Evolutionary conservation across 352 stramenopile species (phyloP).

Genomic region (Globisporangium barbulae): DNA sequence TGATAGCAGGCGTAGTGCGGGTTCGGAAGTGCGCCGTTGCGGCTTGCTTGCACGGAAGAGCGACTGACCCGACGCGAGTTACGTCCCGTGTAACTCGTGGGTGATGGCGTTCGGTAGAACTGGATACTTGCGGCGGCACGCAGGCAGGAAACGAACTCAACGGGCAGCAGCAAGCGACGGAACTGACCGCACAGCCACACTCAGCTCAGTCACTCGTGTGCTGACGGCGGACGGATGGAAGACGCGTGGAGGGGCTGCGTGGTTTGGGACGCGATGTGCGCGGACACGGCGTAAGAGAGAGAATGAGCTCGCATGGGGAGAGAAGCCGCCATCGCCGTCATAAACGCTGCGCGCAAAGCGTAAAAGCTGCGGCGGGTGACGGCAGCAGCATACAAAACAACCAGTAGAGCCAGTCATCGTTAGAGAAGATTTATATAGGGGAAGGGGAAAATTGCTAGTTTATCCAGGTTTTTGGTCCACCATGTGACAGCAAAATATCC

Average conservation of each 20-base stretch:
- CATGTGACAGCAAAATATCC: no score
- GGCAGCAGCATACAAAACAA: no score
- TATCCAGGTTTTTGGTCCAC: no score
- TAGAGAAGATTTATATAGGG: no score
- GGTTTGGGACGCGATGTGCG: slow-evolving; percentile 1
- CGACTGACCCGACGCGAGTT: not conserved
- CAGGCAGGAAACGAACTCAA: not conserved
- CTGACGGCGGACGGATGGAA: not conserved
- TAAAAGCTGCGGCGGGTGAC: not conserved
- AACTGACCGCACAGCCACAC: no score
- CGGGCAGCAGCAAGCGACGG: no score
- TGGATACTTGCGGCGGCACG: not conserved
- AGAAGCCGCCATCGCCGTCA: not conserved
- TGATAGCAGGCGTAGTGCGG: slow-evolving; percentile 7
- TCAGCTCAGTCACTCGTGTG: not conserved
- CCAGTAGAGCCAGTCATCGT: no score
- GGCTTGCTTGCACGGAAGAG: not conserved
- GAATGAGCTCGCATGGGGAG: not conserved
- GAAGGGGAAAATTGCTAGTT: no score
- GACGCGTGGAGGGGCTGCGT: slow-evolving; percentile 7
- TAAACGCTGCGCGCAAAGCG: not conserved
- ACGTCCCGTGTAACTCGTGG: not conserved
- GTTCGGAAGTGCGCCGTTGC: not conserved
- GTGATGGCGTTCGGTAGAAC: not conserved
- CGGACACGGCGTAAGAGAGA: slow-evolving; percentile 5